Evolutionary conservation across 106 monocot species (phyloP).

Genomic region (Dendrobium huoshanense): DNA sequence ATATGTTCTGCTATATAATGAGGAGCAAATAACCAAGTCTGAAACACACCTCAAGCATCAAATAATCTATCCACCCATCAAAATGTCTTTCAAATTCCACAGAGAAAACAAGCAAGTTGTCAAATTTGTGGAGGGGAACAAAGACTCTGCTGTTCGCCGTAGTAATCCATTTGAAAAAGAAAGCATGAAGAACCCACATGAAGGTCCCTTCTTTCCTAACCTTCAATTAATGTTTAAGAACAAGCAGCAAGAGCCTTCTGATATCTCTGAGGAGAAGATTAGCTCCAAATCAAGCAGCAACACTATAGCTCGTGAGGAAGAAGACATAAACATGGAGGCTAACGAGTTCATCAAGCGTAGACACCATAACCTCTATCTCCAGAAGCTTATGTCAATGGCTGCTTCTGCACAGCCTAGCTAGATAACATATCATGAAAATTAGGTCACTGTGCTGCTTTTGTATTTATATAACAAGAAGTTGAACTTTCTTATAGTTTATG

Average conservation of each 20-base stretch:
- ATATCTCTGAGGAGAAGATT: not conserved
- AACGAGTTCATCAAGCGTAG: conserved; percentile 21
- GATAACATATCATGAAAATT: not conserved
- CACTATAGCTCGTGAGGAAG: not conserved
- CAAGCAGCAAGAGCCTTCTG: not conserved
- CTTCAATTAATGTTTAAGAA: conserved; percentile 12
- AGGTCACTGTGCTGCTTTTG: not conserved
- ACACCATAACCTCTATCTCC: conserved; percentile 6
- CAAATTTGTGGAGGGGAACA: not conserved
- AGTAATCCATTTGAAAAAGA: too few relatives aligned
- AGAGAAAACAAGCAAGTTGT: not conserved
- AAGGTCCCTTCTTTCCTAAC: conserved; percentile 8
- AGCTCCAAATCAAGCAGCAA: not conserved
- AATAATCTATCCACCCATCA: not conserved
- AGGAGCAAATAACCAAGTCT: not conserved
- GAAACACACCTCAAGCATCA: not conserved
- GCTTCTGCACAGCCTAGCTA: not conserved
- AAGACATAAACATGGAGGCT: conserved; percentile 9
- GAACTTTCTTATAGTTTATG: too few relatives aligned
- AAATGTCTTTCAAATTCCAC: not conserved
- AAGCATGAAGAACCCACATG: not conserved
- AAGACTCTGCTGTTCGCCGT: not conserved
- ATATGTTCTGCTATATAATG: not conserved
- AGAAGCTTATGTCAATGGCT: conserved; percentile 22
- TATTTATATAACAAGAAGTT: too few relatives aligned